Evolutionary conservation across 768 basidiomycete genomes (phyloP).

Genomic region (Asterophora lycoperdoides): DNA sequence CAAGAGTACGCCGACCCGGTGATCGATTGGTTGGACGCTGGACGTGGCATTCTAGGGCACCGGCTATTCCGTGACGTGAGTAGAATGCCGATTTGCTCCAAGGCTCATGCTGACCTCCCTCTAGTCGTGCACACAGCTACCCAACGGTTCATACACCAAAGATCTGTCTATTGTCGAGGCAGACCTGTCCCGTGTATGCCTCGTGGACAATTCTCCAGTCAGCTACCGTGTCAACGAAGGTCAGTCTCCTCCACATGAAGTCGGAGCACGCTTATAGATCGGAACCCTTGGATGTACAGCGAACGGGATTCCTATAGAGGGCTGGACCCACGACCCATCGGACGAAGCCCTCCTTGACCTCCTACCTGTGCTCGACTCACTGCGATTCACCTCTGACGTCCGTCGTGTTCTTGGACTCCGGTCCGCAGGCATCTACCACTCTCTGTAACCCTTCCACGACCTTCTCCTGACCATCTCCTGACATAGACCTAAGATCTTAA

Average conservation of each 20-base stretch:
- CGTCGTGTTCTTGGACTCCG: slow-evolving; percentile 80
- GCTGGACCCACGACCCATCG: slow-evolving; percentile 96
- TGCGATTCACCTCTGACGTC: slow-evolving; percentile 95
- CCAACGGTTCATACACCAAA: slow-evolving; percentile 93
- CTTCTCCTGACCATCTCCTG: slow-evolving; percentile 8
- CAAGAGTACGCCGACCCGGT: slow-evolving; percentile 99
- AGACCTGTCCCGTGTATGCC: slow-evolving; percentile 89
- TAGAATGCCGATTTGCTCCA: slow-evolving; percentile 12
- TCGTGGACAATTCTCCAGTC: slow-evolving; percentile 94
- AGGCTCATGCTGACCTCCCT: slow-evolving; percentile 3
- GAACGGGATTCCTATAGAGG: slow-evolving; percentile 98
- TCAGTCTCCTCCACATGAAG: slow-evolving; percentile 30
- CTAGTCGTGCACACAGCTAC: slow-evolving; percentile 88
- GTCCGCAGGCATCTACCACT: slow-evolving; percentile 35
- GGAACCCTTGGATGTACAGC: slow-evolving; percentile 42
- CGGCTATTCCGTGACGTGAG: slow-evolving; percentile 90
- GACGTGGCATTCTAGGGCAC: slow-evolving; percentile 83
- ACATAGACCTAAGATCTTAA: slow-evolving; percentile 25
- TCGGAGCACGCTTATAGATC: not conserved
- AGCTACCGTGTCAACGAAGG: slow-evolving; percentile 93
- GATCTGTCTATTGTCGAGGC: slow-evolving; percentile 83
- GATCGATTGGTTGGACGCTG: slow-evolving; percentile 98
- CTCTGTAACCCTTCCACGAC: slow-evolving; percentile 17
- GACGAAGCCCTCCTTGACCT: slow-evolving; percentile 97
- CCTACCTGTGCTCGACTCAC: slow-evolving; percentile 90